Conservation (phyloP, 305 asterid species). For the Fraxinus angustifolia region DNA sequence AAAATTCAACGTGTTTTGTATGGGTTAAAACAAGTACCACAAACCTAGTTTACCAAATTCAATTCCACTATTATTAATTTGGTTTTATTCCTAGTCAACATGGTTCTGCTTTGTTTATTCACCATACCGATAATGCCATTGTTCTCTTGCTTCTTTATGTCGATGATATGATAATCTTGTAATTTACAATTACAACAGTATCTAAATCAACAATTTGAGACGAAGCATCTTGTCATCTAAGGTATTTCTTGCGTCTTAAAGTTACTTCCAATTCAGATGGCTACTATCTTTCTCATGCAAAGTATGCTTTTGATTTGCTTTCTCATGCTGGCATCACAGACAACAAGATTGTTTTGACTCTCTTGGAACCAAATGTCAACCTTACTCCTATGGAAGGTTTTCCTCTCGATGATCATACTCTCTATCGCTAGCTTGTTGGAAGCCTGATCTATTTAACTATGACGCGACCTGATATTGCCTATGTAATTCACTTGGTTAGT, state of each 20-base stretch:
- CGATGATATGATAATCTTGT: neutral
- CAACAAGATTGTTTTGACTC: neutral
- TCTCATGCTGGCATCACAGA: neutral
- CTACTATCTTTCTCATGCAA: neutral
- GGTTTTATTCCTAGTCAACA: neutral
- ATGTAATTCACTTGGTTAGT: neutral
- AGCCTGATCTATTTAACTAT: neutral
- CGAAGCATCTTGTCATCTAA: neutral
- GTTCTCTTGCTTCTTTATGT: neutral
- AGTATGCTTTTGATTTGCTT: slow-evolving; percentile 1
- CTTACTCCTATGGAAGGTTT: neutral
- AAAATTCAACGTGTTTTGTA: neutral
- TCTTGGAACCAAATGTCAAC: neutral
- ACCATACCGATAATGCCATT: neutral
- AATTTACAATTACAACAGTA: neutral
- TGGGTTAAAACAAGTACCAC: neutral
- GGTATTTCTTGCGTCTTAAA: slow-evolving; percentile 5
- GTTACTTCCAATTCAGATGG: neutral
- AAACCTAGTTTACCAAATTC: neutral
- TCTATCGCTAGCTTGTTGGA: neutral
- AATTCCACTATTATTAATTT: neutral
- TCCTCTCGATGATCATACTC: neutral
- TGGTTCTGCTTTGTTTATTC: neutral
- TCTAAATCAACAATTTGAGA: neutral
- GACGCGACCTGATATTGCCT: neutral